Evolutionary conservation across 495 filamentous ascomycete species (phyloP), one percentile per base, ranked within the genome.

Genomic region (Neurospora tetrasperma): DNA sequence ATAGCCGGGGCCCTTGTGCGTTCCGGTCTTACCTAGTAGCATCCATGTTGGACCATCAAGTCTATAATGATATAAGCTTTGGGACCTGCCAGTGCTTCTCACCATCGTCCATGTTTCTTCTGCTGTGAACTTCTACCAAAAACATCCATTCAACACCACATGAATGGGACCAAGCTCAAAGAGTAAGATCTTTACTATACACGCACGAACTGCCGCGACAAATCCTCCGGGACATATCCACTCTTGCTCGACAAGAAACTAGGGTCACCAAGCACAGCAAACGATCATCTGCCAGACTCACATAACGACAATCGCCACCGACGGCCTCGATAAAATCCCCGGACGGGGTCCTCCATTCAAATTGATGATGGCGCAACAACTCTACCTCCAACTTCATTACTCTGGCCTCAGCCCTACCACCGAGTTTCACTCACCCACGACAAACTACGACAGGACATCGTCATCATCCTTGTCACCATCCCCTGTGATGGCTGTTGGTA

Each of bases 401-500:
- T 42, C 66, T 10, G 68, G 31, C 40, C 48, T 12, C n/a, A 23
- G 40, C 40, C 35, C 41, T 10, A 73, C 35, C 20, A 14, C 42
- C 69, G 27, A 11, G 0, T n/a, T 23, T 62, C 27, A 31, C 71
- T 54, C 14, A 16, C 69, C 12, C 16, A 39, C 59, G 48, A 74
- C 70, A 62, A 35, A 9, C 72, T 73, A 42, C 8, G 69, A 38
- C 39, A 62, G 41, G 70, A 16, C 72, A 72, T 46, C 69, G 42
- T 38, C 35, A 41, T 27, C 73, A 27, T 38, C 20, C 46, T 46
- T 44, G 35, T 70, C 35, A 42, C 20, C 48, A 43, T 46, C 69
- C 48, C 23, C 71, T 12, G 44, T 73, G 20, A 73, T 76, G 72
- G 27, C 14, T 35, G 54, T 66, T 14, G 54, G 54, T 18, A 66